A percentile compares a stretch with the other conserved stretches of the same genome.
Evolutionary conservation across 495 filamentous ascomycete species (phyloP).

Genomic region (Terfezia boudieri): DNA sequence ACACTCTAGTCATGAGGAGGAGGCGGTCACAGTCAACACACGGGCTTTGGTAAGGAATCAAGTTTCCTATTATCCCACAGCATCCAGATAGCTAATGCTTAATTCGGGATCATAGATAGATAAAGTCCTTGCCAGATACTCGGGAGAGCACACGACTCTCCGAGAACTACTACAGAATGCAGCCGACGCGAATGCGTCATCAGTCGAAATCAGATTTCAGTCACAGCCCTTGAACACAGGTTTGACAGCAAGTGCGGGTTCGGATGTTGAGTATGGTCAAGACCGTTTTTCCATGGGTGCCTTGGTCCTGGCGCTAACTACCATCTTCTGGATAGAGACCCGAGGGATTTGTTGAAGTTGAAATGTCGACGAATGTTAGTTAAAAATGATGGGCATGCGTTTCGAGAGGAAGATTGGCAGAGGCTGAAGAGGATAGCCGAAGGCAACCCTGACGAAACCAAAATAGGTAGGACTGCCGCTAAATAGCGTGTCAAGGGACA

Average conservation of each 20-base stretch:
- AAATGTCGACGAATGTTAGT: conserved; percentile 66
- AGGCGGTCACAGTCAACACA: conserved; percentile 97
- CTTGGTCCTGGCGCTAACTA: conserved; percentile 24
- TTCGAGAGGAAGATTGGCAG: conserved; percentile 73
- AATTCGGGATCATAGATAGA: conserved; percentile 39
- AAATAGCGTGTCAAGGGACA: background rate
- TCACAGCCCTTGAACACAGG: conserved; percentile 33
- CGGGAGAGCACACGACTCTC: conserved; percentile 70
- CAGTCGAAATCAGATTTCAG: conserved; percentile 76
- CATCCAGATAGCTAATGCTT: background rate
- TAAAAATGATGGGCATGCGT: conserved; percentile 71
- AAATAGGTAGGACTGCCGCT: conserved; percentile 40
- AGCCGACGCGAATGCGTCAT: conserved; percentile 77
- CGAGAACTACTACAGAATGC: conserved; percentile 96
- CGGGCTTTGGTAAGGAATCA: conserved; percentile 37
- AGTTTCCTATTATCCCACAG: background rate
- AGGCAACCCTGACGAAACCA: conserved; percentile 94
- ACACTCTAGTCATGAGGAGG: conserved; percentile 65
- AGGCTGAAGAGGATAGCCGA: conserved; percentile 90
- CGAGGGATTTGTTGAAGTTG: conserved; percentile 70
- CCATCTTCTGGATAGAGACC: conserved; percentile 30
- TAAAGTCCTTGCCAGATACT: conserved; percentile 88
- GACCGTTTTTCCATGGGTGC: conserved; percentile 37
- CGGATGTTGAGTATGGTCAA: background rate
- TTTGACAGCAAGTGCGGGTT: background rate